Evolutionary conservation across 305 asterid genomes (phyloP), one percentile per base, ranked within the genome.

Genomic region (Caryopteris hybrid): DNA sequence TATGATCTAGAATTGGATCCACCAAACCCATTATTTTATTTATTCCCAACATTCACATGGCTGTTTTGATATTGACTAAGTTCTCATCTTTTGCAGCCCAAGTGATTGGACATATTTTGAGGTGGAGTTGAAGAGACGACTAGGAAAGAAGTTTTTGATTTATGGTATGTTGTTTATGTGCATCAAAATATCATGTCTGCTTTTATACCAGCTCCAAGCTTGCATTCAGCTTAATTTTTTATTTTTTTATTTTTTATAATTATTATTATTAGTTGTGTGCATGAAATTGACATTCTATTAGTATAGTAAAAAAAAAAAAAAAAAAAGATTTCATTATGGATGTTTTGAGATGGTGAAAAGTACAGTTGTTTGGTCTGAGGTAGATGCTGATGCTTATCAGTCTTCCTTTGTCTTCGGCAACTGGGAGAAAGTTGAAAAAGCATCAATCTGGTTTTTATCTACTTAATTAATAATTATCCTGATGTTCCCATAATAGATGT

Each of bases 21-120:
- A 9, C 1, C 18, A 22, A n/a, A n/a, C 38, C 48, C 36, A 41
- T 22, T 6, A 36, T 62, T 69, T 42, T 20, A 17, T 17, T 36
- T 25, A 22, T 22, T 51, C 61, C 18, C 46, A 8, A 31, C 38
- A 61, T 48, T 62, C 27, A 12, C 41, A 8, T 54, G 17, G 21
- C 13, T 8, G 8, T 43, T 43, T 60, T 65, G 48, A 50, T 60
- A 47, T 68, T 66, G 66, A 78, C 66, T 69, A 66, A 48, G 58
- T 71, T 78, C 70, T 60, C 65, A 17, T 57, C 61, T 68, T 39
- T 66, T 82, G 85, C 92, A 94, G 98, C 88, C 96, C 98, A 39
- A 83, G 89, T 80, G 99, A 94, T 71, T 94, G 99, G 98, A 85
- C 81, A 2, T 91, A 91, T 78, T 90, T 89, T 61, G 90, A 94